Evolutionary conservation across 176 grass and related monocot species (phyloP).

Genomic region (Oryza australiensis): DNA sequence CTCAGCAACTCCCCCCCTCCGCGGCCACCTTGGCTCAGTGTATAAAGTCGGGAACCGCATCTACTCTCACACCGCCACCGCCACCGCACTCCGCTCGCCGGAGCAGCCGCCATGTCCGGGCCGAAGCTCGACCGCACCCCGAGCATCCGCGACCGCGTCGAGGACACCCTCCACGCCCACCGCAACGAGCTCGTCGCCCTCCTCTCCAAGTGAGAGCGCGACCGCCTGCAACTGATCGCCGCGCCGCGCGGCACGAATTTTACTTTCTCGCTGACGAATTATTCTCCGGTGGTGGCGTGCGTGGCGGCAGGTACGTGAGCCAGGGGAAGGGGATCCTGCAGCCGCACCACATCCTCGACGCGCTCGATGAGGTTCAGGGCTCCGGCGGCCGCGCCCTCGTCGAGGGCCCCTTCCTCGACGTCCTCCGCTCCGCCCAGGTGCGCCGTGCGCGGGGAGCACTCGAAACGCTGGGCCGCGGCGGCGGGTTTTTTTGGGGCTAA

Average conservation of each 20-base stretch:
- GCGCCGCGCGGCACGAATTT: neutral
- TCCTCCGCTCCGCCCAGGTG: conserved; percentile 85
- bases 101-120: conserved; percentile 51
- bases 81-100: neutral
- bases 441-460: neutral
- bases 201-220: conserved; percentile 60
- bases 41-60: conserved; percentile 23
- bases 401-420: conserved; percentile 88
- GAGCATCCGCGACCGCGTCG: conserved; percentile 83
- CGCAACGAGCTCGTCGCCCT: conserved; percentile 96
- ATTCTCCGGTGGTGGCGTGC: neutral
- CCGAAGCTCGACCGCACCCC: conserved; percentile 56
- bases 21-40: no score
- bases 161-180: conserved; percentile 82
- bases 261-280: neutral
- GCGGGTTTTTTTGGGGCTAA: neutral
- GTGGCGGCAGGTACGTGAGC: conserved; percentile 59
- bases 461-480: neutral
- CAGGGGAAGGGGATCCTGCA: conserved; percentile 95
- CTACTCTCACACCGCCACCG: neutral
- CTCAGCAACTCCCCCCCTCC: neutral
- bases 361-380: conserved; percentile 66
- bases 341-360: conserved; percentile 88
- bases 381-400: conserved; percentile 49
- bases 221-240: neutral